These are phyloP conservation scores for Mycena olivaceomarginata DNA, from an alignment of 768 basidiomycete genomes.

Conservation along the genomic window DNA sequence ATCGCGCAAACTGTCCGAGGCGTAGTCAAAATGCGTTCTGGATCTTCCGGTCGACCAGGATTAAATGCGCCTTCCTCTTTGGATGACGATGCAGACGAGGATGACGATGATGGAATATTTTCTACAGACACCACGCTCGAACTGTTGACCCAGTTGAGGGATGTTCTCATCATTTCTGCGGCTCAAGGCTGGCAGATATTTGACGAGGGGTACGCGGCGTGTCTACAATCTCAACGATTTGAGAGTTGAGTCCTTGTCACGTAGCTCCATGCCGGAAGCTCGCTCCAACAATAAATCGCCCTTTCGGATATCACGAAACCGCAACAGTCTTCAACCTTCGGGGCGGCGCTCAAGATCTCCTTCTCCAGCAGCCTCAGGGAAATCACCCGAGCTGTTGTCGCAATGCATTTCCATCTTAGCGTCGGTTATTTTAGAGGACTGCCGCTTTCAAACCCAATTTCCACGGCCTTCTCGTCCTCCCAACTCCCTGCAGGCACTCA, in stretches of 20 bases:
- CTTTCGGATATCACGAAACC: conserved; percentile 51
- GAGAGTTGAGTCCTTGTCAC: background rate
- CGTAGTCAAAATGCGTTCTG: conserved; percentile 60
- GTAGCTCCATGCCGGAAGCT: conserved; percentile 29
- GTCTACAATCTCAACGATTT: conserved; percentile 1
- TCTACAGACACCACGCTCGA: conserved; percentile 81
- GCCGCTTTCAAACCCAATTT: conserved; percentile 75
- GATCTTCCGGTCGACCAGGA: conserved; percentile 47
- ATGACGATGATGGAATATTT: conserved; percentile 65
- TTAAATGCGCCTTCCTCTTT: conserved; percentile 45
- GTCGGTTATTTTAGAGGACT: conserved; percentile 84
- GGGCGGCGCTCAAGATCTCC: conserved; percentile 72
- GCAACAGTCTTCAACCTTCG: conserved; percentile 63
- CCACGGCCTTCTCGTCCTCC: conserved; percentile 83
- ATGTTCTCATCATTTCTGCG: conserved; percentile 74
- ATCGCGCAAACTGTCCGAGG: conserved; percentile 68
- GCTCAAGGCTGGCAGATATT: conserved; percentile 80
- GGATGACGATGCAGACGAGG: conserved; percentile 71
- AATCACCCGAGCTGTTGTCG: conserved; percentile 72
- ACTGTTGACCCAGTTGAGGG: conserved; percentile 77
- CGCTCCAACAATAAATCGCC: conserved; percentile 42
- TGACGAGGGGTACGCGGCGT: conserved; percentile 65
- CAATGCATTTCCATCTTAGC: conserved; percentile 76
- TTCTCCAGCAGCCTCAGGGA: conserved; percentile 60
- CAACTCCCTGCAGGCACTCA: conserved; percentile 83